Evolutionary conservation across 2,329 filamentous ascomycete genomes (phyloP).

Genomic region (Bimuria novae-zelandiae): DNA sequence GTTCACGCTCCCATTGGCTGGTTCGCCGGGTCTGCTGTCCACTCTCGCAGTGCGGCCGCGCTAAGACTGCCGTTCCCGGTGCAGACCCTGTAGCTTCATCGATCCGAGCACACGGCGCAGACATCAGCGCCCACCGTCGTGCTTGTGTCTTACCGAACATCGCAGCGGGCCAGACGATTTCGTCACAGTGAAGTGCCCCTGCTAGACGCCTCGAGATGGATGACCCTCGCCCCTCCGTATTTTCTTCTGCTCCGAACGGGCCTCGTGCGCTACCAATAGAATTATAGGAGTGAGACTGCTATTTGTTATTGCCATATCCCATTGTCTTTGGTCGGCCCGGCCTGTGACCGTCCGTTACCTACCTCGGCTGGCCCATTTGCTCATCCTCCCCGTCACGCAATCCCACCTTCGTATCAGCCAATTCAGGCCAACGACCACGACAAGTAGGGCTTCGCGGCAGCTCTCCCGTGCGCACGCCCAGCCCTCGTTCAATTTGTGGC

Average conservation of each 20-base stretch:
- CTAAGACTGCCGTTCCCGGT: conserved; percentile 32
- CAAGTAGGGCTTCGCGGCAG: background rate
- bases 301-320: background rate
- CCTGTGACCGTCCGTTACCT: background rate
- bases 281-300: background rate
- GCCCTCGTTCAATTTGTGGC: conserved; percentile 10
- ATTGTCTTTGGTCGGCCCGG: background rate
- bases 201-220: conserved; percentile 2
- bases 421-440: background rate
- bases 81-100: conserved; percentile 28
- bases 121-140: conserved; percentile 20
- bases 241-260: background rate
- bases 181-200: background rate
- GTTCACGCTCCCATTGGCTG: conserved; percentile 25
- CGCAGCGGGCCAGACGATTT: conserved; percentile 9
- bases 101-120: conserved; percentile 18
- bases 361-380: background rate
- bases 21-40: too few relatives aligned
- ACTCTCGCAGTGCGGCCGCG: conserved; percentile 23
- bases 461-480: background rate
- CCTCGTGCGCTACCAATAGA: background rate
- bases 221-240: background rate
- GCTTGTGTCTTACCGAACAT: conserved; percentile 5
- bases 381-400: conserved; percentile 4
- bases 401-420: conserved; percentile 8